Base-by-base conservation (phyloP, 192 early-diverging fungal genomes). In the Umbelopsis vinacea region DNA sequence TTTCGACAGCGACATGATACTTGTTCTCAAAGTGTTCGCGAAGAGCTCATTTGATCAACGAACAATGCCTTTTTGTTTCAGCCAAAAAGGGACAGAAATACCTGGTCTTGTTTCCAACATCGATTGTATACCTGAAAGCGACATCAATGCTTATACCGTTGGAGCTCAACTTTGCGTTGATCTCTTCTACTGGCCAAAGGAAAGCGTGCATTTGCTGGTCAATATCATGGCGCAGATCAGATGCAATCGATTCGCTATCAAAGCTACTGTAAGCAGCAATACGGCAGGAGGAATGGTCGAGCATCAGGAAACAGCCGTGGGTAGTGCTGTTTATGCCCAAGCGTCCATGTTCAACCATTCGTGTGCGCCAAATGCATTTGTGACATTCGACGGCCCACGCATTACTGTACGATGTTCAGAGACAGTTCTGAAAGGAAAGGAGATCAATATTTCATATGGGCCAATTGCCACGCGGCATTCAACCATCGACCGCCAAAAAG, bases 261-360 rank as follows among this genome's bases (percentile, higher is more conserved):
- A 63, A 37, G 57, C 57, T 0, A 63, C 33, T 38, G n/a, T 35
- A 22, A 63, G 19, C 8, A 37, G 35, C 2, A 29, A 37, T 43
- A 12, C 8, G 12, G 10, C 33, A 35, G 57, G 24, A 22, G 14
- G 57, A 15, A 63, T 63, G 10, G 19, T 63, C 29, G 26, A 17
- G 57, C 57, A 63, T 37, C 14, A 12, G 7, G 57, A 63, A 6
- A 26, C 26, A 11, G 35, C 10, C 17, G 14, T 63, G 19, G 57
- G 57, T 14, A 63, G 57, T 29, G 57, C 57, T 26, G 29, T 63
- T 6, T 63, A 63, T 37, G 2, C 35, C 14, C 57, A 63, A 37
- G 33, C 57, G 3, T 63, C 57, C 57, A 63, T 63, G 57, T 63
- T 63, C 15, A 63, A 63, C 57, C 57, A 63, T 19, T 63, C 57